Percentiles rank a stretch among this genome's conserved stretches.
phyloP scores from a whole-genome alignment of 768 basidiomycete genomes.

The Clitopilus hobsonii region DNA sequence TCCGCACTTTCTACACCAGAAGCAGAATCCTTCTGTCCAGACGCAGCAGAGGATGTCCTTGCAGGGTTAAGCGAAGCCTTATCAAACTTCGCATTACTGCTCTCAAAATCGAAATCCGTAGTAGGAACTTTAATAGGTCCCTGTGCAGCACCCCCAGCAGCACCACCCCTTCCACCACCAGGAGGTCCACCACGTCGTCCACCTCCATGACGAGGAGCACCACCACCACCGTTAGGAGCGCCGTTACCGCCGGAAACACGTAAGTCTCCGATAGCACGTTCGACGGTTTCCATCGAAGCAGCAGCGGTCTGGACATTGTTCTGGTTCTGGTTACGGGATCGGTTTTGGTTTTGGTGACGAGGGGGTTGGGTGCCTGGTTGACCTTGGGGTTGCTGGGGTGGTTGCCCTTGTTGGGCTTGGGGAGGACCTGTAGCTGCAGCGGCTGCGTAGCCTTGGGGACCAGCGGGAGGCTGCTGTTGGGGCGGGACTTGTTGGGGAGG shows the following conservation, averaged over 20 bases:
- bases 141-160: constrained; percentile 5
- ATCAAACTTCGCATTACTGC: constrained; percentile 77
- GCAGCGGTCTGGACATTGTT: constrained; percentile 68
- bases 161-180: constrained; percentile 6
- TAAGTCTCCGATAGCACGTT: constrained; percentile 49
- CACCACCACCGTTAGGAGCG: constrained; percentile 3
- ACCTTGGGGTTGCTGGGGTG: constrained; percentile 18
- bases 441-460: constrained; percentile 17
- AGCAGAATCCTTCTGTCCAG: constrained; percentile 14
- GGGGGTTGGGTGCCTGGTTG: constrained; percentile 17
- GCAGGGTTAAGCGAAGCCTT: constrained; percentile 47
- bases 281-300: constrained; percentile 67
- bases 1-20: neutral
- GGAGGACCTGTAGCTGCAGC: constrained; percentile 19
- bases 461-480: constrained; percentile 24
- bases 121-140: constrained; percentile 59
- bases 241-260: constrained; percentile 31
- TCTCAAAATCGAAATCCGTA: constrained; percentile 80
- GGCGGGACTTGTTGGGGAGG: constrained; percentile 21
- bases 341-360: constrained; percentile 3
- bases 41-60: constrained; percentile 18
- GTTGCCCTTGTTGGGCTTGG: constrained; percentile 14
- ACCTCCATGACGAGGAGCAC: constrained; percentile 1
- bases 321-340: constrained; percentile 15
- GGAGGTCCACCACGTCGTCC: constrained; percentile 19